Base-by-base conservation (phyloP, 768 basidiomycete genomes). In the Sistotremastrum niveocremeum region DNA sequence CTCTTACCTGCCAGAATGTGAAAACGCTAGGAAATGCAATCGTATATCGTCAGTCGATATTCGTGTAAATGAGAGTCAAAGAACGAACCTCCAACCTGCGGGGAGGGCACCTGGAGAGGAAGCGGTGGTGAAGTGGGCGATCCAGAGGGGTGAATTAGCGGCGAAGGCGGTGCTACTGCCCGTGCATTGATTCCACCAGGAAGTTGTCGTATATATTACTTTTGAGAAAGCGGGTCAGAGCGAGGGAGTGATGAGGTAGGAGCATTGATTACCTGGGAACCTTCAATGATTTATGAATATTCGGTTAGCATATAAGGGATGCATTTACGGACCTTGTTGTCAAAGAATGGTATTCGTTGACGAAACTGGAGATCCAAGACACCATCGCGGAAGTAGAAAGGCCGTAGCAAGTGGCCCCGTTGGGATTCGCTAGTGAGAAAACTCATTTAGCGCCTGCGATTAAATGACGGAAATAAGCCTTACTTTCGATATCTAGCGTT, bases 111-210 rank as follows among this genome's bases (percentile, higher is more conserved):
- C 77, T 20, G 73, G 58, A 29, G 58, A 51, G 6, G 74, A 71
- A 4, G 72, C 56, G 20, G 20, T 20, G 20, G 20, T 20, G 39
- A 67, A 80, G 31, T 63, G 59, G 2, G 81, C 79, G 39, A 81
- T 66, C 77, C 76, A 81, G 2, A 83, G 63, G 3, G 79, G 76
- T 55, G 72, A 77, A 45, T 62, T 69, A 3, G 54, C 45, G 1
- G 56, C 68, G 50, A 82, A 81, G 4, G 60, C 61, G 10, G 63
- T 60, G 46, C 68, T 74, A 56, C 78, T 74, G 0, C 73, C 77
- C 3, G 81, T 82, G 58, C 81, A 83, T 6, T 65, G 68, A 7
- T 52, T 72, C 81, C 81, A 83, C 80, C 80, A 82, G 56, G 71
- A 64, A 7, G 76, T 79, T 3, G 73, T 77, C 29, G 74, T 74